Base-by-base conservation (phyloP, 805 yeast genomes). In the Saccharomycopsis capsularis region DNA sequence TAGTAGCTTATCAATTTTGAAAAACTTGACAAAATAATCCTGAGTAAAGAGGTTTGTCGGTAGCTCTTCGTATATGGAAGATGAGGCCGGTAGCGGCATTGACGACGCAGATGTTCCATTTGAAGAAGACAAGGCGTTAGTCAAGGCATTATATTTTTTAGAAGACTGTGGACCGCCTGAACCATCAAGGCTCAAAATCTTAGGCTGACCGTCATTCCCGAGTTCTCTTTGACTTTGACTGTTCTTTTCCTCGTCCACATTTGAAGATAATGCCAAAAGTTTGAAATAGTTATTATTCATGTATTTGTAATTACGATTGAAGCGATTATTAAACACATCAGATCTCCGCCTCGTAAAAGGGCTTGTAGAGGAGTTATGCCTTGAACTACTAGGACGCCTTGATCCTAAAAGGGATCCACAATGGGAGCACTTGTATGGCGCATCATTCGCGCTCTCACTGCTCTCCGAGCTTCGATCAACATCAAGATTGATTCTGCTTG, bases 1-100 rank as follows among this genome's bases (percentile, higher is more conserved):
- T 13, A 89, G 64, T 2, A 75, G 65, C 1, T 77, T 72, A 13
- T 80, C 65, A 29, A 77, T 74, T 37, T 69, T 72, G 66, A 89
- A 89, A 61, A 89, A 84, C 49, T 80, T 78, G 19, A 73, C 69
- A 57, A 82, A 89, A 61, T 89, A 89, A 2, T 95, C 95, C 53
- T 84, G 95, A 43, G 85, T 82, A 59, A 87, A 85, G 3, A 89
- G 70, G 5, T 73, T 71, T 7, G 67, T 63, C 1, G 84, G 81
- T 3, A 77, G 15, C 18, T 24, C 39, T 36, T 41, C 36, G 37
- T 50, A 53, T 19, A 11, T 13, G 3, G 34, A 15, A 4, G 48
- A 24, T n/a, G 23, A 4, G 6, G 34, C 35, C n/a, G 34, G 44
- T 16, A 13, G n/a, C 11, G 16, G 27, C 13, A 11, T n/a, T 4